Evolutionary conservation across 164 flowering plant species (phyloP).

Genomic region (Magnolia changhungtana): DNA sequence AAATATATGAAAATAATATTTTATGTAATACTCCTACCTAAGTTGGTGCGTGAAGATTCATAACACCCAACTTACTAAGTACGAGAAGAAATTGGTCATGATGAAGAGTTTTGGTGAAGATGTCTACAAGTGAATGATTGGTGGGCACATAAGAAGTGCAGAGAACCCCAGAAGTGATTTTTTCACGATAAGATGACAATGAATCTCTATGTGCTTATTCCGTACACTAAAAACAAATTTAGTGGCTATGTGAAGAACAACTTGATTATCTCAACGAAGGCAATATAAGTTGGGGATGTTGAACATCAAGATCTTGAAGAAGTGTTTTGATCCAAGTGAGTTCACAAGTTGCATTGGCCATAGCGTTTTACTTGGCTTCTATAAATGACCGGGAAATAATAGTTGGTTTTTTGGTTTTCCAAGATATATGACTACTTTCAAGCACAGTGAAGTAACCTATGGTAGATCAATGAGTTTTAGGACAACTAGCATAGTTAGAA

Average conservation of each 20-base stretch:
- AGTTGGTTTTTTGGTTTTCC: not conserved
- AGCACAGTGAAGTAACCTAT: not conserved
- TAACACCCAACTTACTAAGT: no score
- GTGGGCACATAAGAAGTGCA: not conserved
- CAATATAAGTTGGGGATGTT: no score
- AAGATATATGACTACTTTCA: not conserved
- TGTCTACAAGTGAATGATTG: not conserved
- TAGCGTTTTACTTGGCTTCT: not conserved
- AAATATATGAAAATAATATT: no score
- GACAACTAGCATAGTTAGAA: not conserved
- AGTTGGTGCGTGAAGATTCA: no score
- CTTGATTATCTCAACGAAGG: not conserved
- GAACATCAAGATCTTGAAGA: not conserved
- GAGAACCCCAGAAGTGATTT: not conserved
- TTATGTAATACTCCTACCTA: no score
- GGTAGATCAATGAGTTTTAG: not conserved
- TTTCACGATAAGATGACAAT: not conserved
- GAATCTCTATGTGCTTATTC: not conserved
- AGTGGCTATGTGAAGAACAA: not conserved
- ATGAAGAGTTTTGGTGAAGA: not conserved
- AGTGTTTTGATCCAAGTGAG: not conserved
- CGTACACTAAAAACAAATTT: not conserved
- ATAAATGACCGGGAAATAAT: not conserved
- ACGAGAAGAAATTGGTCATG: not conserved
- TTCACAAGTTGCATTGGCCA: not conserved